Conservation (phyloP, 768 basidiomycete species). For the Rhizopogon sp. region DNA sequence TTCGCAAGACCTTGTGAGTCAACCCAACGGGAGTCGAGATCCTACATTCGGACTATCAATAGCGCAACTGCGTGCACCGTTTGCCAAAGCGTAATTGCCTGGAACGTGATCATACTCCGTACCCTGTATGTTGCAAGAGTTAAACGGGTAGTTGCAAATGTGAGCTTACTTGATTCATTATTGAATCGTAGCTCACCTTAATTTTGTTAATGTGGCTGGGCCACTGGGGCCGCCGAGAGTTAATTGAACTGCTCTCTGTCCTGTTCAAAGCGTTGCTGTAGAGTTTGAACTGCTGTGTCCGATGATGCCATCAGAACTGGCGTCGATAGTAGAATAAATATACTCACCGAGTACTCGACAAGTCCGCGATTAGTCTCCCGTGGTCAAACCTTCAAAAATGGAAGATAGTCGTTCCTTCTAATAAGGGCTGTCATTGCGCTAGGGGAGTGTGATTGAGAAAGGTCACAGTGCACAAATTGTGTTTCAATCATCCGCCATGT, state of each 20-base stretch:
- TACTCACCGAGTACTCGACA: too few relatives aligned
- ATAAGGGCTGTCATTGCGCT: too few relatives aligned
- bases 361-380: too few relatives aligned
- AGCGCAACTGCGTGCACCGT: not conserved
- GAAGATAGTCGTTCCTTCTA: too few relatives aligned
- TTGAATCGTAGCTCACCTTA: constrained; percentile 1
- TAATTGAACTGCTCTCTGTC: not conserved
- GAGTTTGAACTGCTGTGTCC: too few relatives aligned
- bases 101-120: not conserved
- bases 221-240: not conserved
- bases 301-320: too few relatives aligned
- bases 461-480: too few relatives aligned
- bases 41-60: not conserved
- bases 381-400: too few relatives aligned
- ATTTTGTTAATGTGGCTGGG: constrained; percentile 1
- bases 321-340: too few relatives aligned
- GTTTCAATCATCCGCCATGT: too few relatives aligned
- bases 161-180: not conserved
- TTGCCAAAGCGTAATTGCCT: not conserved
- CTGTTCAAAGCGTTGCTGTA: too few relatives aligned
- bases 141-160: not conserved
- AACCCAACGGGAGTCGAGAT: not conserved
- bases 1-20: not conserved
- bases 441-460: too few relatives aligned
- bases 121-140: not conserved